phyloP scores from a whole-genome alignment of 495 filamentous ascomycete genomes.

The Podospora australis region DNA sequence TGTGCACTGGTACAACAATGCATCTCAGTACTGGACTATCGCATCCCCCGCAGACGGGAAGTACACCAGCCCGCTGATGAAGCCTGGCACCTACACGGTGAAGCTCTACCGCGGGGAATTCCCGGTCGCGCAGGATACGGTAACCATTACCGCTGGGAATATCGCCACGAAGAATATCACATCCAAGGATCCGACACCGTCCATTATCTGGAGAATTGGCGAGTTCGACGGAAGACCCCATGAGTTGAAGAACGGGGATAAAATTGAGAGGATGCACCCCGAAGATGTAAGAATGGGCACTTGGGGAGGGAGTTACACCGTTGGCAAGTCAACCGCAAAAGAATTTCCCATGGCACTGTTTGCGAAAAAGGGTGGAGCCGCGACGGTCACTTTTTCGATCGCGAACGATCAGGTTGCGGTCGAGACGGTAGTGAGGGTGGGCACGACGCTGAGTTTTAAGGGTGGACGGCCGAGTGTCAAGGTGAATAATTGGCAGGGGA shows the following conservation, averaged over 20 bases:
- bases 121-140: constrained; percentile 38
- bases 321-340: constrained; percentile 39
- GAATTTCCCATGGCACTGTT: constrained; percentile 58
- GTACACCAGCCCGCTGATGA: constrained; percentile 58
- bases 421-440: constrained; percentile 42
- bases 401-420: constrained; percentile 29
- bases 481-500: constrained; percentile 41
- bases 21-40: constrained; percentile 56
- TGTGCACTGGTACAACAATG: constrained; percentile 56
- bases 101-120: constrained; percentile 54
- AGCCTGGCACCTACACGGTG: constrained; percentile 57
- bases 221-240: constrained; percentile 51
- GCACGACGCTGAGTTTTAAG: constrained; percentile 54
- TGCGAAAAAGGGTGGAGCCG: constrained; percentile 46
- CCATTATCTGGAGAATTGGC: constrained; percentile 52
- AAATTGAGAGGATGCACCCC: constrained; percentile 56
- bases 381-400: constrained; percentile 49
- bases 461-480: constrained; percentile 39
- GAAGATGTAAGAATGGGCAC: constrained; percentile 49
- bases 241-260: constrained; percentile 53
- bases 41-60: constrained; percentile 35
- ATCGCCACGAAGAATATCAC: constrained; percentile 42
- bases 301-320: constrained; percentile 49
- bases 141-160: constrained; percentile 43
- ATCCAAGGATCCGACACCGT: constrained; percentile 37